These are phyloP conservation scores for Trichosanthes cucumerina DNA, from an alignment of 306 rosid species.

Conservation along the genomic window DNA sequence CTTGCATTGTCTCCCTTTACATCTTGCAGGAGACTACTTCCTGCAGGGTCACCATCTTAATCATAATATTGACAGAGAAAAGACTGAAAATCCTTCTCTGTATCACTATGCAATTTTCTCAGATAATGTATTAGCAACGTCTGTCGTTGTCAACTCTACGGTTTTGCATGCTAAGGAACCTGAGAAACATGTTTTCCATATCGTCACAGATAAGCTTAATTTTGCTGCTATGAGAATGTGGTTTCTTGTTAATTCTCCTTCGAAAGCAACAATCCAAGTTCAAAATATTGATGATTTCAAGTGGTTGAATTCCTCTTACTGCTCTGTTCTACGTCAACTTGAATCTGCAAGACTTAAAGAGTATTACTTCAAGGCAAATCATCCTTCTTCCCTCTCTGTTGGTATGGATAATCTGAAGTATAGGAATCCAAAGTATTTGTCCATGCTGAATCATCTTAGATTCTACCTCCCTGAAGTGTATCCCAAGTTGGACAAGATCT, in stretches of 20 bases:
- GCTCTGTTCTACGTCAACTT: conserved; percentile 92
- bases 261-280: conserved; percentile 62
- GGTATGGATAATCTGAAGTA: conserved; percentile 86
- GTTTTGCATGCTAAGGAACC: conserved; percentile 81
- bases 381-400: conserved; percentile 75
- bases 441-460: conserved; percentile 90
- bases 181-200: conserved; percentile 77
- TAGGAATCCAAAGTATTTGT: conserved; percentile 89
- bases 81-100: conserved; percentile 69
- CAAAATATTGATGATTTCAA: conserved; percentile 83
- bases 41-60: conserved; percentile 52
- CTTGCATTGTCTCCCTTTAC: conserved; percentile 83
- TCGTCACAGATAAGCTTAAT: conserved; percentile 85
- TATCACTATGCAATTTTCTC: conserved; percentile 94
- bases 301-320: conserved; percentile 95
- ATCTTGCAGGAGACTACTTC: conserved; percentile 75
- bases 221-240: conserved; percentile 93
- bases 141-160: conserved; percentile 90
- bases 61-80: conserved; percentile 35
- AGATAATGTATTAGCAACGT: conserved; percentile 86
- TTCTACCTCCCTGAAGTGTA: conserved; percentile 93
- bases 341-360: conserved; percentile 88
- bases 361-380: conserved; percentile 85
- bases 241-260: conserved; percentile 79
- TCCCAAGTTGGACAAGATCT: conserved; percentile 81